Base-by-base conservation (phyloP, 352 stramenopile genomes). In the Pythium coloratum region DNA sequence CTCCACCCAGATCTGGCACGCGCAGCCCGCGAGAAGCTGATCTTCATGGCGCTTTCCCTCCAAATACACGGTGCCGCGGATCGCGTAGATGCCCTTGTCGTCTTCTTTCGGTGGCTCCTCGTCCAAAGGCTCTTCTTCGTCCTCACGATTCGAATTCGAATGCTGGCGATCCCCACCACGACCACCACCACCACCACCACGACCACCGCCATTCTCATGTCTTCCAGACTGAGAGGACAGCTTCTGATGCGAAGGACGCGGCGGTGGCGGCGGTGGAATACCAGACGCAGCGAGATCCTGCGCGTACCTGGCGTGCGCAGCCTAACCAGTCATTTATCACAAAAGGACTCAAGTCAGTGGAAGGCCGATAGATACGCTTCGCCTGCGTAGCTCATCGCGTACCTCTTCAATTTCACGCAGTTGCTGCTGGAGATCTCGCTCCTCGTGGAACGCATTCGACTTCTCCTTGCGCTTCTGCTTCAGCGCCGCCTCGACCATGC, bases 1-100 rank as follows among this genome's bases (percentile, higher is more conserved):
- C 24, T 95, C 88, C 26, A 91, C 72, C 88, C 88, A 95, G 42
- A 95, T 82, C 71, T 95, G 80, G 50, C 86, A 95, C 14, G 81
- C 78, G 20, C 82, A 90, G n/a, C 84, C 84, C 7, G 68, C 78
- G 51, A 86, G 73, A 3, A 95, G 68, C 55, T 92, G 86, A 28
- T 68, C 54, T 46, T 89, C 83, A 59, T 95, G 86, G 36, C 82
- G 84, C 57, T 89, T 91, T 44, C 85, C 88, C 69, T 94, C 88
- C 32, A 95, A 68, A 55, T 91, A 95, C 30, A 95, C 88, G n/a
- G 73, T 55, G 14, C 84, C 81, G 34, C 79, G 74, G 14, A 92
- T 76, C 33, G 68, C 66, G 53, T 95, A 95, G 26, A 95, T 78
- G 28, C 88, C 88, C 16, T 78, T 80, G 51, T 90, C 81, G 24